Evolutionary conservation across 1,139 yeast genomes (phyloP).

Genomic region (Debaryomyces fabryi): DNA sequence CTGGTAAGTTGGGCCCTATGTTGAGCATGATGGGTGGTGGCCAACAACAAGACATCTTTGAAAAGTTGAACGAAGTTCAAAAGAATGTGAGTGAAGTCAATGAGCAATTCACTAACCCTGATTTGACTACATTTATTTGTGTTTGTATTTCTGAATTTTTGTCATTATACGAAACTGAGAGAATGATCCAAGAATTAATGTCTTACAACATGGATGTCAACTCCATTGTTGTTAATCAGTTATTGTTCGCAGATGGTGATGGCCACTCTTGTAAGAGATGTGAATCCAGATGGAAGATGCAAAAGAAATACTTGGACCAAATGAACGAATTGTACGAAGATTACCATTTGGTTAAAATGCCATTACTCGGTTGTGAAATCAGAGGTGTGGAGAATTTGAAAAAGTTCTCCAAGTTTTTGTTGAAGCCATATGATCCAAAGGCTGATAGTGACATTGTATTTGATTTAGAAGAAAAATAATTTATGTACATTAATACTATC

Average conservation of each 20-base stretch:
- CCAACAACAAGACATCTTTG: constrained; percentile 77
- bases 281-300: constrained; percentile 93
- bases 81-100: constrained; percentile 84
- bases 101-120: constrained; percentile 94
- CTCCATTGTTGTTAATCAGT: constrained; percentile 92
- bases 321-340: constrained; percentile 93
- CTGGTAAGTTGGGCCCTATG: constrained; percentile 90
- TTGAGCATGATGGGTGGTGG: constrained; percentile 73
- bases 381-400: constrained; percentile 86
- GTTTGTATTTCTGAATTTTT: constrained; percentile 96
- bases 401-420: constrained; percentile 69
- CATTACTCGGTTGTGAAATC: constrained; percentile 89
- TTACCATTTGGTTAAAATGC: constrained; percentile 93
- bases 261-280: constrained; percentile 81
- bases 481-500: constrained; percentile 7
- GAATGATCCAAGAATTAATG: constrained; percentile 94
- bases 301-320: constrained; percentile 89
- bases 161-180: constrained; percentile 93
- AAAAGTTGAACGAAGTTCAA: constrained; percentile 81
- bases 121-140: constrained; percentile 92
- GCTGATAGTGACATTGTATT: constrained; percentile 61
- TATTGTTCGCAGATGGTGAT: constrained; percentile 79
- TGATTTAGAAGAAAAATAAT: constrained; percentile 60
- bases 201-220: constrained; percentile 95
- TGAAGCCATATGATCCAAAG: constrained; percentile 72